Evolutionary conservation across 441 rosid species (phyloP), one percentile per base, ranked within the genome.

Genomic region (Adansonia madagascariensis): DNA sequence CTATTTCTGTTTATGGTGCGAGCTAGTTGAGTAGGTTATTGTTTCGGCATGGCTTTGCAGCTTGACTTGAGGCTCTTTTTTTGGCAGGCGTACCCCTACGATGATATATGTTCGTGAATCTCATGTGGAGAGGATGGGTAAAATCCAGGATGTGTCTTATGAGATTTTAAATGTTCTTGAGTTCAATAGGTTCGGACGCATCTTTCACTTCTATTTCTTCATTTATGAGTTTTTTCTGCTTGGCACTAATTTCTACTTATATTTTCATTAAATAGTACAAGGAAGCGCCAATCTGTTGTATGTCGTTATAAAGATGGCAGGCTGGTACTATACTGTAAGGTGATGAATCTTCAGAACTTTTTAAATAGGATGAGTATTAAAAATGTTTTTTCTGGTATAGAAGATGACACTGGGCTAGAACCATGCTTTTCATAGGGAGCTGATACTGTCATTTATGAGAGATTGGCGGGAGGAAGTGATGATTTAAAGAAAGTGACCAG

Each of bases 221-320:
- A 67, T 83, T 61, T 78, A 46, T 11, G 66, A 69, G 66, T 66
- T 79, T 55, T 31, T 79, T 78, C 57, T 75, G 77, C 62, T 59
- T 79, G 79, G 66, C 75, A 74, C 79, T 83, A 62, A 86, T 71
- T 10, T 61, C 8, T 46, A 74, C 79, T 71, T 68, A 76, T 76
- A 17, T 57, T 71, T 85, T 78, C 60, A 83, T 73, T 78, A 18
- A 86, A 82, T 86, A 97, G 99, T 88, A 93, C 97, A 11, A 88
- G 99, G 86, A 97, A 94, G 91, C 98, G 99, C 73, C 98, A 94
- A 85, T 97, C 99, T 78, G 98, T 97, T 85, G 95, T 97, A 76
- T 97, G 99, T 78, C 92, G 97, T 78, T 93, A 86, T 85, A 89
- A 95, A 52, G 89, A 94, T 88, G 98, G 98, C 41, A 91, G 98